Percentiles rank a stretch among this genome's conserved stretches.
Evolutionary conservation across 2,329 filamentous ascomycete genomes (phyloP).

Genomic region (Arthroderma sp.): DNA sequence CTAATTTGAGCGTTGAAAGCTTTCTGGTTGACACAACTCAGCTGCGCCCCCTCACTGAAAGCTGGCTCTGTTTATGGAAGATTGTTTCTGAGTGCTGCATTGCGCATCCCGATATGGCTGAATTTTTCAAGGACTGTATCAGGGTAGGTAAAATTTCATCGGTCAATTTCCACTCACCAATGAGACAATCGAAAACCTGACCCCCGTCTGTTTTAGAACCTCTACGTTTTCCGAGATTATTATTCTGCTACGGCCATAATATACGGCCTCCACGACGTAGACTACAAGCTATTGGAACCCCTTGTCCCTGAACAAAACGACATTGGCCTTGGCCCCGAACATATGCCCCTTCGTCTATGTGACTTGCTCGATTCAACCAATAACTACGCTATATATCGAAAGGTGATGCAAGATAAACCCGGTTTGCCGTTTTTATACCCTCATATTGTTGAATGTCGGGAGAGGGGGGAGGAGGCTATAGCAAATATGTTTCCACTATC

Average conservation of each 20-base stretch:
- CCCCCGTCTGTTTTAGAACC: constrained; percentile 12
- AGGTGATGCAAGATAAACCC: constrained; percentile 19
- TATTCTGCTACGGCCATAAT: constrained; percentile 26
- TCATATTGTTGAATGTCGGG: constrained; percentile 21
- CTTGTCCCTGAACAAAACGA: background rate
- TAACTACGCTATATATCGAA: constrained; percentile 25
- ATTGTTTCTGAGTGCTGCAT: constrained; percentile 28
- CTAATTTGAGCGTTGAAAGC: constrained; percentile 15
- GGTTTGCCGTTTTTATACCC: constrained; percentile 28
- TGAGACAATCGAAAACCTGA: background rate
- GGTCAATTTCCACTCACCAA: background rate
- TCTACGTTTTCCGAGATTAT: constrained; percentile 22
- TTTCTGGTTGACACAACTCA: constrained; percentile 15
- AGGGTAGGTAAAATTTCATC: constrained; percentile 15
- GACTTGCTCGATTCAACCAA: constrained; percentile 19
- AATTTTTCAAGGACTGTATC: constrained; percentile 23
- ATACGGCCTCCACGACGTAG: constrained; percentile 24
- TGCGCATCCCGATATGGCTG: constrained; percentile 21
- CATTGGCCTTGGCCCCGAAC: background rate
- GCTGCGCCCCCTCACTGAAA: constrained; percentile 13
- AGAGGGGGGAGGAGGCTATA: constrained; percentile 6
- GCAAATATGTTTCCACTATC: constrained; percentile 9
- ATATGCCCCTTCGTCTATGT: constrained; percentile 12
- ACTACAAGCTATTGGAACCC: constrained; percentile 5
- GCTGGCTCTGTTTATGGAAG: constrained; percentile 22